phyloP scores from a whole-genome alignment of 208 protist genomes.

The Tritrichomonas musculus region DNA sequence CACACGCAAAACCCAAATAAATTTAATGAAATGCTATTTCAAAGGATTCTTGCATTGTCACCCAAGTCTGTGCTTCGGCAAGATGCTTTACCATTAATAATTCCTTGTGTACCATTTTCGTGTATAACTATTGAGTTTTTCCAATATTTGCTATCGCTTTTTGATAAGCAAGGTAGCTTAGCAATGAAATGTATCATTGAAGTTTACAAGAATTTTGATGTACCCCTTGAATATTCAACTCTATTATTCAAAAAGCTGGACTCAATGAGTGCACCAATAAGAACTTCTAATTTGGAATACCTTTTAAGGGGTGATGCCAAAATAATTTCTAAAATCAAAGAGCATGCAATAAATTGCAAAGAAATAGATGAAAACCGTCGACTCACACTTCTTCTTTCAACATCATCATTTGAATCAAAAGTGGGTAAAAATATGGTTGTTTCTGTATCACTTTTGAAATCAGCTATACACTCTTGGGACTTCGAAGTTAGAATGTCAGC shows the following conservation, averaged over 20 bases:
- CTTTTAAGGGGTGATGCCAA: neutral
- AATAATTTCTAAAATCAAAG: neutral
- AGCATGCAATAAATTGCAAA: neutral
- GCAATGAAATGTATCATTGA: neutral
- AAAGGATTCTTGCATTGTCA: neutral
- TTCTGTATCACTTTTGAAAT: neutral
- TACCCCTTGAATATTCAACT: neutral
- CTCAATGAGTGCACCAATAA: neutral
- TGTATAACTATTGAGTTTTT: neutral
- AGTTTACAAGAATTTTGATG: neutral
- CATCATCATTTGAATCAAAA: neutral
- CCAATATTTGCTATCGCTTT: neutral
- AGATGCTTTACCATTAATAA: neutral
- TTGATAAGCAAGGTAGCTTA: neutral
- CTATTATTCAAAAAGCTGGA: neutral
- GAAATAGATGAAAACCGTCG: neutral
- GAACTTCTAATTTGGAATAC: neutral
- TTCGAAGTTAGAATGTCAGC: neutral
- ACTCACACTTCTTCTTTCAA: neutral
- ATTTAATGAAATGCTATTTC: neutral
- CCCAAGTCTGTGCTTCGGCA: neutral
- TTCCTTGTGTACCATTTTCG: neutral
- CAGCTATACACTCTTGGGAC: neutral
- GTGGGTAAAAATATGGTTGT: neutral
- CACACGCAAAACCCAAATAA: neutral